Evolutionary conservation across 176 grass and related monocot genomes (phyloP), one percentile per base, ranked within the genome.

Genomic region (Triticum dicoccoides): DNA sequence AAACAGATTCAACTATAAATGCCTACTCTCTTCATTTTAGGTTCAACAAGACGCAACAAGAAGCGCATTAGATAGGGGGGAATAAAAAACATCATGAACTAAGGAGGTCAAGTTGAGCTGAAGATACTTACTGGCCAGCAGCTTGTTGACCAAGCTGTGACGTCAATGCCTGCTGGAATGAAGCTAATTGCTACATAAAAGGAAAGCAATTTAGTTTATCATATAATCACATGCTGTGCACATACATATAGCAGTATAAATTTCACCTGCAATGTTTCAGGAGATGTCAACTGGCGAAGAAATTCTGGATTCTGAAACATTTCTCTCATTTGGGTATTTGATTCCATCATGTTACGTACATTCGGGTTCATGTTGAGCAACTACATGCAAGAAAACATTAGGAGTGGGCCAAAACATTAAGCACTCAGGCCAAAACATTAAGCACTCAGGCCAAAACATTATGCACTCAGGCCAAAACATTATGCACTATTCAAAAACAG

Each of bases 221-320:
- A 78, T 77, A 71, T n/a, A 77, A 64, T 21, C 32, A 51, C 30
- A 41, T 85, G 11, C 69, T 49, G 21, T 69, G 42, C 62, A 84
- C 39, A 58, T 21, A 68, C 38, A 67, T 90, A 81, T 54, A 84
- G 27, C 4, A 47, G 54, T 61, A 74, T 62, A 85, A 25, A 67
- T 82, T 32, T 30, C 82, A 88, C 93, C 93, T 95, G 93, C 90
- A 95, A 88, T 45, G 88, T 90, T 69, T 95, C 90, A 76, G 93
- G 90, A 82, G 93, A 95, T 23, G 83, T 95, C 82, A 95, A 78
- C 76, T 91, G 93, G 80, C 90, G 93, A 84, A 95, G 84, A 85
- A 95, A 92, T 65, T 95, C 90, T 34, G 93, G 88, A 73, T 92
- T 95, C 88, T 95, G 93, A 81, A 95, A 81, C 90, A 92, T 91